These are phyloP conservation scores for Kodamaea lidongshanica DNA, from an alignment of 805 yeast genomes.

Conservation along the genomic window DNA sequence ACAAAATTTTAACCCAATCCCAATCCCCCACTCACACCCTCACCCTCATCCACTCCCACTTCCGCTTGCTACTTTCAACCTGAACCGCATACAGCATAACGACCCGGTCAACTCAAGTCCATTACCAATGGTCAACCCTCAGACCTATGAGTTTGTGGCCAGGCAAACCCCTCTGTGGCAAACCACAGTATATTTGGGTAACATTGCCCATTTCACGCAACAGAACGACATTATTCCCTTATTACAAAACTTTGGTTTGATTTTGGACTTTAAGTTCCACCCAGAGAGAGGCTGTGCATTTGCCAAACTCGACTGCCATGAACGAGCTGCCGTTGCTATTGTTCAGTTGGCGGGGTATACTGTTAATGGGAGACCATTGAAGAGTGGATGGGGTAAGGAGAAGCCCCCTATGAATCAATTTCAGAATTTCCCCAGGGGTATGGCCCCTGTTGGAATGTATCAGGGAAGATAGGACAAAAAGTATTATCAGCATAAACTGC, in stretches of 20 bases:
- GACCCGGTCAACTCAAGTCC: slow-evolving; percentile 6
- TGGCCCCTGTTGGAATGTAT: slow-evolving; percentile 24
- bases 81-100: slow-evolving; percentile 2
- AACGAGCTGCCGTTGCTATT: slow-evolving; percentile 83
- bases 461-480: slow-evolving; percentile 13
- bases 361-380: slow-evolving; percentile 70
- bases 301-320: slow-evolving; percentile 81
- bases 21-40: slow-evolving; percentile 4
- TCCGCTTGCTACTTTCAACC: slow-evolving; percentile 1
- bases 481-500: no score
- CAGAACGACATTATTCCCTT: slow-evolving; percentile 69
- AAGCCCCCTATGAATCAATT: slow-evolving; percentile 28
- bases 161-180: slow-evolving; percentile 79
- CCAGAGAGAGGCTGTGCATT: slow-evolving; percentile 86
- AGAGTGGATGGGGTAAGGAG: slow-evolving; percentile 84
- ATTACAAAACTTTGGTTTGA: slow-evolving; percentile 73
- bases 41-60: slow-evolving; percentile 6
- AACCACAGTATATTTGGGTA: slow-evolving; percentile 83
- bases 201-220: slow-evolving; percentile 69
- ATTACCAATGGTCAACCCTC: slow-evolving; percentile 41
- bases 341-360: slow-evolving; percentile 67
- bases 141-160: slow-evolving; percentile 61
- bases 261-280: slow-evolving; percentile 72
- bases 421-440: slow-evolving; percentile 20
- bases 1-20: slow-evolving; percentile 7